Base-by-base conservation (phyloP, 257 asterid species). In the Dorcoceras hygrometricum region DNA sequence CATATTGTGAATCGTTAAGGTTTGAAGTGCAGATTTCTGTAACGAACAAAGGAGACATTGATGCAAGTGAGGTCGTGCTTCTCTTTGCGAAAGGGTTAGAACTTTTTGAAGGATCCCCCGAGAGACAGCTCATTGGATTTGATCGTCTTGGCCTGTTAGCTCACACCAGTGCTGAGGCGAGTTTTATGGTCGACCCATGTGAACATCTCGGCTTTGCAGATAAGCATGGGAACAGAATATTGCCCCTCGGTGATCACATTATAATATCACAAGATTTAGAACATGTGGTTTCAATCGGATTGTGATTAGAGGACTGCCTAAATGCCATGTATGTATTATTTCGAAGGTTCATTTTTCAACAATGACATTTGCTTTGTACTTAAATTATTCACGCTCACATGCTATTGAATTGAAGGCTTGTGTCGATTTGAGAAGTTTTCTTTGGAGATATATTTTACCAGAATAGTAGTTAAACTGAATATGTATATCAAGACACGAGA, bases 201-300 rank as follows among this genome's bases (percentile, higher is more conserved):
- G 80, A 88, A 32, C 89, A 85, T 81, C 89, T 93, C 20, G 90
- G 96, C 85, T 68, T 83, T 72, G 96, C 83, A 23, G 87, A 86
- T 65, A 89, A 78, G 78, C 66, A 76, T 26, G 99, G 99, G 23
- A 57, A 69, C 25, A 75, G 78, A 69, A 74, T 88, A 76, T 57
- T 93, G 81, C 84, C 89, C 22, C 53, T 77, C n/a, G 99, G 97
- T 43, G 87, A 90, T 74, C 94, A 93, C 64, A 59, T 77, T 63
- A 74, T 88, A 3, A 48, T 73, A 51, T 77, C 90, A 27, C 86
- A 79, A 70, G 82, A 79, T 29, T 23, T 81, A 51, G 80, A 83
- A 79, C 96, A 88, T 69, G 55, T 67, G 56, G 63, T 93, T 56
- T 78, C 89, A 1, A 66, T 93, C 64, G 80, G 79, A 69, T 60